These are phyloP conservation scores for Exophiala oligosperma DNA, from an alignment of 2,329 filamentous ascomycete genomes.

Conservation along the genomic window DNA sequence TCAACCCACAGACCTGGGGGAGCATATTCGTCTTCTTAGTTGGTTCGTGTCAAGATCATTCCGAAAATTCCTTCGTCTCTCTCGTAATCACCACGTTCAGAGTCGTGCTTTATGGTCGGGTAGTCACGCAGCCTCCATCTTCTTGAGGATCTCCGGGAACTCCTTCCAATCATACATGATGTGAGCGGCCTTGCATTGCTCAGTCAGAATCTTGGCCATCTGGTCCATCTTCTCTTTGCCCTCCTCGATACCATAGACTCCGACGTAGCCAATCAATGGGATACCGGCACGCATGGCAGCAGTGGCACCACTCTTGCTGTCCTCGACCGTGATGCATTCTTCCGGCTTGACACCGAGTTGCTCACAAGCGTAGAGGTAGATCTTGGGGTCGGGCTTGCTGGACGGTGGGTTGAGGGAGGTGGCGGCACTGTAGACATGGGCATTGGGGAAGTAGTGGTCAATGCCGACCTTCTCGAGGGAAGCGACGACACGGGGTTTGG, in stretches of 20 bases:
- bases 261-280: constrained; percentile 80
- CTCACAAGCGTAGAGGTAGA: constrained; percentile 79
- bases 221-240: constrained; percentile 71
- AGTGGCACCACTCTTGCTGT: constrained; percentile 83
- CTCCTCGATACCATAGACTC: constrained; percentile 68
- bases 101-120: neutral
- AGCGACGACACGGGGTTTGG: constrained; percentile 75
- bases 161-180: constrained; percentile 58
- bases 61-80: neutral
- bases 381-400: constrained; percentile 89
- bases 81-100: neutral
- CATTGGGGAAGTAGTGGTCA: constrained; percentile 73
- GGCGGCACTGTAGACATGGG: constrained; percentile 80
- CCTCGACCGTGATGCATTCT: constrained; percentile 81
- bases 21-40: too few relatives aligned
- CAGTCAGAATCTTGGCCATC: constrained; percentile 66
- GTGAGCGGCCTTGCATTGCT: constrained; percentile 40
- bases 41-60: constrained; percentile 1
- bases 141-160: constrained; percentile 45
- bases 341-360: constrained; percentile 69
- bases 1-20: too few relatives aligned
- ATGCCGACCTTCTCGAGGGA: constrained; percentile 79
- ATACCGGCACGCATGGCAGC: constrained; percentile 78
- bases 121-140: constrained; percentile 38
- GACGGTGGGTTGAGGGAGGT: constrained; percentile 76